Evolutionary conservation across 2,329 filamentous ascomycete species (phyloP), one percentile per base, ranked within the genome.

Genomic region (Fusarium sterilihyphosum): DNA sequence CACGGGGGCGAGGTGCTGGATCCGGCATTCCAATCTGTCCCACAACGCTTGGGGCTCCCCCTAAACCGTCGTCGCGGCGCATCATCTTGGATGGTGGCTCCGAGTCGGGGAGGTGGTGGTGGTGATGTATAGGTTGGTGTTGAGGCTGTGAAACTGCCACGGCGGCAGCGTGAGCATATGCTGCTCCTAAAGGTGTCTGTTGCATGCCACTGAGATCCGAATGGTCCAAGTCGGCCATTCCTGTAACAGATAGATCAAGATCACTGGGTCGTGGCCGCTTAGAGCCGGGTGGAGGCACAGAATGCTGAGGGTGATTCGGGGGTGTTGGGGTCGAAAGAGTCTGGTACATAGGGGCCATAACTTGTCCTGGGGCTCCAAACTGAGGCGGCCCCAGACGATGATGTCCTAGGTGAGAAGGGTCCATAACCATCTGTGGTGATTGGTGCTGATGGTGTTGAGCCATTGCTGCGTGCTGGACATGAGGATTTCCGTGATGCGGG

Each of bases 1-100:
- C 94, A 69, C 93, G 91, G 16, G 95, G 95, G 77, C 93, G 87
- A 60, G 92, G 90, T 49, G 94, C 95, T 61, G 95, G 95, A 46
- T 89, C 84, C 20, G 95, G 95, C 95, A 98, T 98, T 57, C 95
- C 95, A 49, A 89, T 91, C 80, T 95, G 92, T 47, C 94, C 94
- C 59, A 98, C 94, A 52, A 97, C 92, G 78, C 92, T 96, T n/a
- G 93, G 93, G 38, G 93, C 92, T 14, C 93, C 85, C 84, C 90
- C 83, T 75, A 82, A 81, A 75, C 84, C 80, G 44, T 88, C 87
- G 78, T 90, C 88, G 78, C 90, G 86, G 75, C 91, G 86, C 84
- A 91, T 88, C 84, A 93, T 87, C 83, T 93, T 93, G 60, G 88
- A 88, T 24, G 92, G 90, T 29, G 91, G 91, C 17, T 90, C 91